Evolutionary conservation across 257 asterid genomes (phyloP), one percentile per base, ranked within the genome.

Genomic region (Anisodus tanguticus): DNA sequence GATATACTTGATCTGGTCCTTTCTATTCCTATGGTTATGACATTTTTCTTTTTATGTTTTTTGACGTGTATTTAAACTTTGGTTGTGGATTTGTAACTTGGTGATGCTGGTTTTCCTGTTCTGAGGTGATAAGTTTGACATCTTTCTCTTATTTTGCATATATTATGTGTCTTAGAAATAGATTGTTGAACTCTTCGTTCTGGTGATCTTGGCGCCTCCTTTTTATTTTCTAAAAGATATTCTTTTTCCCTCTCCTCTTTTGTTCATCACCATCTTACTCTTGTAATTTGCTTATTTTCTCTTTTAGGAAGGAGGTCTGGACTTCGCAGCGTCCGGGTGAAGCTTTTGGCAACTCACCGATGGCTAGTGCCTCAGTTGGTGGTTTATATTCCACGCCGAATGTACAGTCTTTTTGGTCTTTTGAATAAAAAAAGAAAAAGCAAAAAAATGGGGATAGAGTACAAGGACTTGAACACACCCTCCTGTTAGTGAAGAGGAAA

Each of bases 361-460:
- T 86, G 66, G 85, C 85, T 45, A 91, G 90, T 87, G 92, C 98
- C 71, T 91, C 90, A 83, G 84, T 93, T 79, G 97, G 95, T 82
- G 97, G 97, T 86, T 89, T 95, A 82, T 94, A 94, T 90, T 92
- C 97, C 51, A 78, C 91, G 13, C 90, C 94, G 68, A 95, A 92
- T 90, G 96, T 89, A 94, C 97, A 89, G 88, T 92, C 98, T 82
- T 88, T 94, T 89, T 94, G 99, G 98, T 90, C 97, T 43, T 91
- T 47, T 22, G 80, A 79, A 84, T 64, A 76, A 59, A 55, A 60
- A 83, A 17, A 19, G 31, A 59, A 43, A 74, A 45, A n/a, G 15
- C 41, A 53, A 78, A 63, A 51, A 86, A 74, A 80, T 63, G 81
- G 80, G 17, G 85, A 31, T 47, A 84, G 88, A 80, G 76, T 80